Base-by-base conservation (phyloP, 2,329 filamentous ascomycete species). In the Diaporthe ampelina region DNA sequence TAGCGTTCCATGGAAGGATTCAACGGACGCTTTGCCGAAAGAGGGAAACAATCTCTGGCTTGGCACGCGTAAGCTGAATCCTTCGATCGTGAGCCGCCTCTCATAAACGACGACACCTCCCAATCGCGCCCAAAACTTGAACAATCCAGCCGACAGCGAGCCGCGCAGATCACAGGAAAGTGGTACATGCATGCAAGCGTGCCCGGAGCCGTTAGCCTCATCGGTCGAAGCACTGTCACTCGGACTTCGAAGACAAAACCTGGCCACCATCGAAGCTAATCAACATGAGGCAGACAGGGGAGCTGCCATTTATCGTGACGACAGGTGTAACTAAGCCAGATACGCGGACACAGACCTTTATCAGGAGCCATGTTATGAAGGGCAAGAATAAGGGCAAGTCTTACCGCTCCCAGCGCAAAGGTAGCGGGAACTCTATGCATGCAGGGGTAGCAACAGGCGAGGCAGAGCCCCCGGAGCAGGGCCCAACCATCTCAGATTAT, bases 331-430 rank as follows among this genome's bases (percentile, higher is more conserved):
- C 78, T 32, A 82, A 82, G 59, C 75, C 78, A 4, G 78, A 82
- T 54, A 76, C 79, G 17, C 76, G 81, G 19, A 78, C 79, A 35
- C 81, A 82, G 61, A 83, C 82, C 76, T 74, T 83, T 52, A 85
- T 85, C 76, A 80, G 83, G 61, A 83, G 81, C 74, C 81, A 84
- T 80, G 84, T 85, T 1, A 86, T 86, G 85, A 79, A 81, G 21
- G 84, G 84, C 7, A 86, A 84, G 76, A 86, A 86, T 71, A 78
- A 78, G 43, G 82, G 81, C 13, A 83, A 79, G 68, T 54, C 69
- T 26, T 76, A 77, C 26, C 68, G 67, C 19, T 71, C 69, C 76
- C 72, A 67, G 37, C 7, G 37, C 6, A 32, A 24, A 4, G 32
- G 19, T 17, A 19, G 10, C 24, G n/a, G 1, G 9, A 8, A 35